These are phyloP conservation scores for Cardiospermum halicacabum DNA, from an alignment of 345 rosid genomes.

Conservation along the genomic window DNA sequence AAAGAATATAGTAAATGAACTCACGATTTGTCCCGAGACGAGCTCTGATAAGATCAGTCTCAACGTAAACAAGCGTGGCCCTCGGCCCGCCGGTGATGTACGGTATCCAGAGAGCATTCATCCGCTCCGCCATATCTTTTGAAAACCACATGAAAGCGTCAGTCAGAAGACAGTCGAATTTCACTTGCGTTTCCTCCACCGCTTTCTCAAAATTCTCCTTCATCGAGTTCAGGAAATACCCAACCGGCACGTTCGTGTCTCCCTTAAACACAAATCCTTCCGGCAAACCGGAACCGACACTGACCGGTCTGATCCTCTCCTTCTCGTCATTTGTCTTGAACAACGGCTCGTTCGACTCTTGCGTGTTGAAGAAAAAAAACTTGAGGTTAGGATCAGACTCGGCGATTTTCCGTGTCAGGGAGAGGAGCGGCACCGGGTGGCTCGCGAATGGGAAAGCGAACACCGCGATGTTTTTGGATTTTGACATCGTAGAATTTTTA, in stretches of 20 bases:
- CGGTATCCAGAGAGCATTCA: slow-evolving; percentile 38
- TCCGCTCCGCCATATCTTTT: slow-evolving; percentile 35
- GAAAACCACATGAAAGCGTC: slow-evolving; percentile 60
- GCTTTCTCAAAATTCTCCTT: slow-evolving; percentile 31
- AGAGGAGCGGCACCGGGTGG: slow-evolving; percentile 33
- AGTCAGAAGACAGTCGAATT: slow-evolving; percentile 31
- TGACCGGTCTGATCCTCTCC: slow-evolving; percentile 18
- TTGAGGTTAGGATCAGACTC: slow-evolving; percentile 8
- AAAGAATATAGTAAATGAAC: neutral
- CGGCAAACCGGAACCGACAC: slow-evolving; percentile 38
- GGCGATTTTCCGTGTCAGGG: slow-evolving; percentile 19
- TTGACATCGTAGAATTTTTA: neutral
- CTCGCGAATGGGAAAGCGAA: slow-evolving; percentile 37
- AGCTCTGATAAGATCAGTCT: slow-evolving; percentile 28
- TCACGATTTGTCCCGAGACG: slow-evolving; percentile 22
- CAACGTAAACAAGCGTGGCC: slow-evolving; percentile 29
- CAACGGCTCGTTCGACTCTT: slow-evolving; percentile 21
- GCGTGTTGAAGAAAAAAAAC: slow-evolving; percentile 40
- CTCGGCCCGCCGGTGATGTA: slow-evolving; percentile 46
- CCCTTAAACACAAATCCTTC: slow-evolving; percentile 22
- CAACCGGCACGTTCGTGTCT: slow-evolving; percentile 29
- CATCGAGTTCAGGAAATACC: slow-evolving; percentile 26
- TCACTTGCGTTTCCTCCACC: slow-evolving; percentile 24
- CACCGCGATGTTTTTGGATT: slow-evolving; percentile 27
- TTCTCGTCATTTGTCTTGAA: slow-evolving; percentile 4